phyloP scores from a whole-genome alignment of 371 early-diverging fungal genomes.

The Syncephalis plumigaleata region DNA sequence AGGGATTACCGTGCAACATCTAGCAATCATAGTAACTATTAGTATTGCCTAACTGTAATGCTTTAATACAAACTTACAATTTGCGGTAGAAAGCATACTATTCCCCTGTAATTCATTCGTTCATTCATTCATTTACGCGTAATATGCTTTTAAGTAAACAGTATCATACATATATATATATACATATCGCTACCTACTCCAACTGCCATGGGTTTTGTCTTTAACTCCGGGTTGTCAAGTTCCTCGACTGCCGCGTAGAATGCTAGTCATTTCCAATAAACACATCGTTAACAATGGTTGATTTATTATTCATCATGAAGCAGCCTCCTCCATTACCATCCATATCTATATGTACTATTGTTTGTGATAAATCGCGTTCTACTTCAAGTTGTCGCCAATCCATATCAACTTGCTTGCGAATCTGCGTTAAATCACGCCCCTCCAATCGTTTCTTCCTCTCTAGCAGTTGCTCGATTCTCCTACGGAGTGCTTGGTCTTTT shows the following conservation, averaged over 20 bases:
- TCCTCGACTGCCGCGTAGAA: conserved; percentile 61
- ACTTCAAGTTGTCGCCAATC: conserved; percentile 20
- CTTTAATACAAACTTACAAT: no score
- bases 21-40: background rate
- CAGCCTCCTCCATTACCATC: conserved; percentile 15
- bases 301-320: background rate
- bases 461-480: conserved; percentile 23
- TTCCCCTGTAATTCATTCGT: no score
- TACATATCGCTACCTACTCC: conserved; percentile 22
- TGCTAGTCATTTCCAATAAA: conserved; percentile 14
- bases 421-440: conserved; percentile 18
- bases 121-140: no score
- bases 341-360: conserved; percentile 51
- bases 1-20: no score
- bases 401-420: conserved; percentile 18
- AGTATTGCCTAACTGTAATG: no score
- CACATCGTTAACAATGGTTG: no score
- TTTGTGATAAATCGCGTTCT: conserved; percentile 20
- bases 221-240: conserved; percentile 33
- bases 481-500: conserved; percentile 23
- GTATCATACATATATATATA: no score
- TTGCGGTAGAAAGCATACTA: conserved; percentile 44
- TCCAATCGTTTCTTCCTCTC: conserved; percentile 19
- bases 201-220: conserved; percentile 46
- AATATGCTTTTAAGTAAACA: no score